Evolutionary conservation across 2,329 filamentous ascomycete genomes (phyloP).

Genomic region (Colletotrichum siamense): DNA sequence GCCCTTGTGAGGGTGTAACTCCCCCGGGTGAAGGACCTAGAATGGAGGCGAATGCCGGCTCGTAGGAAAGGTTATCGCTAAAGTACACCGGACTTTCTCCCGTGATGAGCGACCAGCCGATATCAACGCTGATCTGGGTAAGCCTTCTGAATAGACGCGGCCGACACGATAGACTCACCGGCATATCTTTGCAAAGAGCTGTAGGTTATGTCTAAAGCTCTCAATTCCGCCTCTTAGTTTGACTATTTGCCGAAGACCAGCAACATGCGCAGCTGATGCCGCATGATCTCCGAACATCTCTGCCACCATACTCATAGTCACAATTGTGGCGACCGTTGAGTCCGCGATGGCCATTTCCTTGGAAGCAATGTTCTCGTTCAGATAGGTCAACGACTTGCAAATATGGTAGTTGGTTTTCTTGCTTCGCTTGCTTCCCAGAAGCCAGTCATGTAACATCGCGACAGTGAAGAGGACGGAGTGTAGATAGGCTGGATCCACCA

Average conservation of each 20-base stretch:
- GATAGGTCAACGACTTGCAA: constrained; percentile 5
- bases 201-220: constrained; percentile 26
- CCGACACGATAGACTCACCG: constrained; percentile 24
- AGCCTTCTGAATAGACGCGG: background rate
- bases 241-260: constrained; percentile 26
- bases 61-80: background rate
- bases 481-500: constrained; percentile 29
- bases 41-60: constrained; percentile 24
- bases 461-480: constrained; percentile 29
- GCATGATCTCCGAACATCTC: constrained; percentile 6
- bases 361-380: constrained; percentile 9
- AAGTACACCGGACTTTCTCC: constrained; percentile 30
- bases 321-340: constrained; percentile 13
- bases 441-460: constrained; percentile 23
- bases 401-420: constrained; percentile 8
- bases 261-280: background rate
- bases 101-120: constrained; percentile 30
- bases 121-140: constrained; percentile 26
- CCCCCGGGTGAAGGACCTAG: background rate
- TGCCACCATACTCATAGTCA: constrained; percentile 5
- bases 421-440: background rate
- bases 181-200: constrained; percentile 32
- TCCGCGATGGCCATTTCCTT: constrained; percentile 18
- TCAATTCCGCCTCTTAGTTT: constrained; percentile 29
- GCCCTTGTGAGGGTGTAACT: background rate